phyloP scores from a whole-genome alignment of 1,139 yeast genomes.

The Taphrina sp. region DNA sequence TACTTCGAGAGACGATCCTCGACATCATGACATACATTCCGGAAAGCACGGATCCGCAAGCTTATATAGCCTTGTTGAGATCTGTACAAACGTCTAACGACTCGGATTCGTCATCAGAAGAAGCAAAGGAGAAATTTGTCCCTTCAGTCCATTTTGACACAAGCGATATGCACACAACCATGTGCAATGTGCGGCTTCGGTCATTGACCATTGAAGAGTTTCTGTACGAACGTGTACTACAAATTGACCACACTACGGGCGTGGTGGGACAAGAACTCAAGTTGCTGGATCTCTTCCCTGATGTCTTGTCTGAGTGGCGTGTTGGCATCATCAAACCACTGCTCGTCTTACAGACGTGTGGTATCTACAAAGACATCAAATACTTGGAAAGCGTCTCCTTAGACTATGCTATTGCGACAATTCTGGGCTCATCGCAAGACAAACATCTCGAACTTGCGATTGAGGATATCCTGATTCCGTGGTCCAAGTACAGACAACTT shows the following conservation, averaged over 20 bases:
- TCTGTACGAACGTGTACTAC: constrained; percentile 4
- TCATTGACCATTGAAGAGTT: background rate
- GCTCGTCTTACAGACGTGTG: constrained; percentile 1
- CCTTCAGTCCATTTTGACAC: background rate
- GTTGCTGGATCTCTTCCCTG: constrained; percentile 10
- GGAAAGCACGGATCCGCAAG: background rate
- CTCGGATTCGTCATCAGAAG: background rate
- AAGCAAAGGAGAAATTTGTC: too few relatives aligned
- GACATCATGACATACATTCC: constrained; percentile 16
- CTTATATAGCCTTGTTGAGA: constrained; percentile 1
- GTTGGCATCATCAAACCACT: constrained; percentile 6
- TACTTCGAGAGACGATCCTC: background rate
- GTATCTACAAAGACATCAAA: background rate
- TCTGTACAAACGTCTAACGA: background rate
- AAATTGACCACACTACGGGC: constrained; percentile 3
- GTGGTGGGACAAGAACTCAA: background rate
- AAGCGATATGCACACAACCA: too few relatives aligned
- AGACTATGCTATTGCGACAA: background rate
- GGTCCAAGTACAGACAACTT: background rate
- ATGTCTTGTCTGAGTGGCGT: constrained; percentile 8
- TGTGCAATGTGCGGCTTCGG: too few relatives aligned
- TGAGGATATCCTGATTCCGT: constrained; percentile 11
- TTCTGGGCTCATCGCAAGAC: background rate
- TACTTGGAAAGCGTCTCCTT: constrained; percentile 5
- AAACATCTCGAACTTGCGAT: constrained; percentile 5